phyloP scores from a whole-genome alignment of 495 filamentous ascomycete species.

The Aspergillus coremiiformis region DNA sequence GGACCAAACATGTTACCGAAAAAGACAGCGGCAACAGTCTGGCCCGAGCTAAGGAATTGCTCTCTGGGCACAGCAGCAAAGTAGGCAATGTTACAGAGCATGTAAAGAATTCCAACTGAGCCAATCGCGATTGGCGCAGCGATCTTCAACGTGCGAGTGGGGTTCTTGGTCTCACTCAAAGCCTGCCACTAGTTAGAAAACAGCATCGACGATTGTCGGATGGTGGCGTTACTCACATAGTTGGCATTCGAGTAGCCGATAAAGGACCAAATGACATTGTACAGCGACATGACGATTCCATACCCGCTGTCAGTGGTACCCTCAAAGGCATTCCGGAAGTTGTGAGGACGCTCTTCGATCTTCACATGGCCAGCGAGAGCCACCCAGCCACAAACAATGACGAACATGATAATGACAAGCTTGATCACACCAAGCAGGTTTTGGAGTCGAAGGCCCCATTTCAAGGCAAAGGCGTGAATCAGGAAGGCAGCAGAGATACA shows the following conservation, averaged over 20 bases:
- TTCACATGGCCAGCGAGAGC: slow-evolving; percentile 46
- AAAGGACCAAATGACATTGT: slow-evolving; percentile 62
- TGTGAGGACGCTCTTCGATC: slow-evolving; percentile 43
- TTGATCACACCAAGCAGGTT: slow-evolving; percentile 64
- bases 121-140: slow-evolving; percentile 57
- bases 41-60: slow-evolving; percentile 51
- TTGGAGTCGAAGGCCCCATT: slow-evolving; percentile 61
- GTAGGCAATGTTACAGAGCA: slow-evolving; percentile 66
- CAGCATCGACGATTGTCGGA: not conserved
- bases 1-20: slow-evolving; percentile 62
- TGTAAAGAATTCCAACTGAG: slow-evolving; percentile 56
- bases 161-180: slow-evolving; percentile 55
- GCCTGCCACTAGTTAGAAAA: slow-evolving; percentile 32
- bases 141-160: slow-evolving; percentile 53
- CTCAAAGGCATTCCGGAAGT: slow-evolving; percentile 60
- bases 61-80: slow-evolving; percentile 60
- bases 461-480: slow-evolving; percentile 53
- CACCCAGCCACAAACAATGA: slow-evolving; percentile 58
- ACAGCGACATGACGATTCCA: slow-evolving; percentile 54
- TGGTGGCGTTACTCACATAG: slow-evolving; percentile 24
- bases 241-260: slow-evolving; percentile 60
- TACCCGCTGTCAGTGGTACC: slow-evolving; percentile 51
- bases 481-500: slow-evolving; percentile 57
- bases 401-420: slow-evolving; percentile 57
- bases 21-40: slow-evolving; percentile 56